phyloP scores from a whole-genome alignment of 2,329 filamentous ascomycete genomes.

The Didymella exigua region DNA sequence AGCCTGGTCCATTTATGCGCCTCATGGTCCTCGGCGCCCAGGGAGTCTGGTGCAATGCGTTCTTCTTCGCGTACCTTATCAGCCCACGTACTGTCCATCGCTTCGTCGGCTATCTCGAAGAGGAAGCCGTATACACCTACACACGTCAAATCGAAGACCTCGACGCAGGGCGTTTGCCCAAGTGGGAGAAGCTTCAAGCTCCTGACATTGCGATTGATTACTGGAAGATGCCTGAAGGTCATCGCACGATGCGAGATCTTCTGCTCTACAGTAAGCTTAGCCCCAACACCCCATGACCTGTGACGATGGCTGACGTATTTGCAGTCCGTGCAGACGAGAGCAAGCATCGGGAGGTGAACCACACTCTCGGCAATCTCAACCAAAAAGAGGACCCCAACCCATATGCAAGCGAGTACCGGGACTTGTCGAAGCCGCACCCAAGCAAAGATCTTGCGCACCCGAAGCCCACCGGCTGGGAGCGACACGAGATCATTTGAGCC shows the following conservation, averaged over 20 bases:
- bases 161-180: constrained; percentile 80
- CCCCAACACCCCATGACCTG: not conserved
- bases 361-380: constrained; percentile 87
- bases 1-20: constrained; percentile 88
- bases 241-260: constrained; percentile 82
- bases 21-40: constrained; percentile 87
- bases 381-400: constrained; percentile 90
- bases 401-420: constrained; percentile 82
- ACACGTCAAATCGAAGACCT: constrained; percentile 86
- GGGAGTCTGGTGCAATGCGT: constrained; percentile 93
- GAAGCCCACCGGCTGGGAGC: constrained; percentile 78
- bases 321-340: constrained; percentile 47
- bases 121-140: constrained; percentile 96
- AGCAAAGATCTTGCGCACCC: constrained; percentile 69
- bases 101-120: constrained; percentile 96
- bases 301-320: not conserved
- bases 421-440: constrained; percentile 69
- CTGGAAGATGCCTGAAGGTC: constrained; percentile 89
- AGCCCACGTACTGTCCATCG: constrained; percentile 88
- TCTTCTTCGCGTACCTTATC: constrained; percentile 88
- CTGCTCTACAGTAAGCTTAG: constrained; percentile 76
- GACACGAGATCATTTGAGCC: constrained; percentile 63
- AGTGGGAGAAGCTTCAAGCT: constrained; percentile 78
- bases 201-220: constrained; percentile 91
- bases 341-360: constrained; percentile 87